Evolutionary conservation across 495 filamentous ascomycete species (phyloP).

Genomic region (Xylaria acuta): DNA sequence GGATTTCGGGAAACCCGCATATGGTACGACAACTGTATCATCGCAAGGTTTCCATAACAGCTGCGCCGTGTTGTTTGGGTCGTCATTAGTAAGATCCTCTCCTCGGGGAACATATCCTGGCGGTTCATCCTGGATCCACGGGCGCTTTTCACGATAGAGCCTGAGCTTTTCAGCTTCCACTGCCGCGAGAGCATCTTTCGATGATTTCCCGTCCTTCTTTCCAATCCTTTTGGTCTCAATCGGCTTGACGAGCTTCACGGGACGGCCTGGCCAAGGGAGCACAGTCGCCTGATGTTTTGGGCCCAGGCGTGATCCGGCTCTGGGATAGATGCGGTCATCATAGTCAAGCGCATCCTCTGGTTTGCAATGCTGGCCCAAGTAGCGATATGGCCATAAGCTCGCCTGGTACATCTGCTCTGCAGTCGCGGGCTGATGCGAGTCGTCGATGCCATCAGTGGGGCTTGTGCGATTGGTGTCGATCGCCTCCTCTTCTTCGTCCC

Average conservation of each 20-base stretch:
- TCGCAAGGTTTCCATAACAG: slow-evolving; percentile 64
- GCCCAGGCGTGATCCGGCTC: slow-evolving; percentile 90
- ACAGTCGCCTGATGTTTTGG: slow-evolving; percentile 92
- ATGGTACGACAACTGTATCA: slow-evolving; percentile 20
- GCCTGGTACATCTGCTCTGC: slow-evolving; percentile 91
- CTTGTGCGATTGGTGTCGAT: slow-evolving; percentile 65
- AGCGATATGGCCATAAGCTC: slow-evolving; percentile 94
- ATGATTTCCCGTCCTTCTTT: slow-evolving; percentile 70
- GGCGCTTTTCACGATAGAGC: slow-evolving; percentile 75
- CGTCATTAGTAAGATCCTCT: slow-evolving; percentile 66
- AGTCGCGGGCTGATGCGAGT: slow-evolving; percentile 72
- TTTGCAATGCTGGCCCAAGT: slow-evolving; percentile 93
- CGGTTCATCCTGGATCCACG: slow-evolving; percentile 93
- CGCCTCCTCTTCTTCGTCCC: slow-evolving; percentile 78
- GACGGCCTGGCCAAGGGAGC: slow-evolving; percentile 78
- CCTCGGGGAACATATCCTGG: slow-evolving; percentile 83
- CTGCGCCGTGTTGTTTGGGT: slow-evolving; percentile 54
- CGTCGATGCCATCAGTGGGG: slow-evolving; percentile 60
- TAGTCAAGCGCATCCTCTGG: slow-evolving; percentile 97
- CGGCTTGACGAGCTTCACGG: slow-evolving; percentile 89
- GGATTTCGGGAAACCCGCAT: slow-evolving; percentile 23
- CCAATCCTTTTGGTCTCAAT: slow-evolving; percentile 77
- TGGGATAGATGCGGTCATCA: slow-evolving; percentile 96
- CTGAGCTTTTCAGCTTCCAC: slow-evolving; percentile 73
- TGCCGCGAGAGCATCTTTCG: slow-evolving; percentile 79